These are phyloP conservation scores for Chiua sp. DNA, from an alignment of 1,284 basidiomycete species.

Conservation along the genomic window DNA sequence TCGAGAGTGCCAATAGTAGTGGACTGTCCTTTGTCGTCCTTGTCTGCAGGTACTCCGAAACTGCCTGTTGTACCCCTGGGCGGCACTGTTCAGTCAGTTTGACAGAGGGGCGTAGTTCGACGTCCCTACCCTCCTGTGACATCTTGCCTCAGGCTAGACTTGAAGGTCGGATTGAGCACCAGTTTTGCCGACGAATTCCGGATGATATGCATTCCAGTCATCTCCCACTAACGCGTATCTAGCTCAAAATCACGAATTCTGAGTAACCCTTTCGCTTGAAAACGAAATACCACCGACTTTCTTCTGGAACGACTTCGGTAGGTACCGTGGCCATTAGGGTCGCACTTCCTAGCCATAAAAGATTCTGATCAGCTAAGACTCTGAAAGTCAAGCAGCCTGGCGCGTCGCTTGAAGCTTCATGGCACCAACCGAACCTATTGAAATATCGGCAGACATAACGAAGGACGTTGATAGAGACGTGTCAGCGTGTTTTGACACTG, in stretches of 20 bases:
- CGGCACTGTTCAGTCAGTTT: conserved; percentile 8
- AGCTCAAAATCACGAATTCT: conserved; percentile 12
- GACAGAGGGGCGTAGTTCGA: neutral
- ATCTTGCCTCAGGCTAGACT: conserved; percentile 83
- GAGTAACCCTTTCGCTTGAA: conserved; percentile 19
- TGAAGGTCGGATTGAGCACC: conserved; percentile 79
- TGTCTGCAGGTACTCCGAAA: conserved; percentile 86
- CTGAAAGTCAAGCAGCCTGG: conserved; percentile 84
- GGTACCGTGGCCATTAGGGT: conserved; percentile 75
- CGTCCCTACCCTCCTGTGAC: conserved; percentile 85
- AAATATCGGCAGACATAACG: conserved; percentile 94
- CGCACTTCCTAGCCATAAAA: conserved; percentile 89
- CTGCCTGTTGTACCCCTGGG: conserved; percentile 86
- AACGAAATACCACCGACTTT: conserved; percentile 53
- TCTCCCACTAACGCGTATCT: conserved; percentile 72
- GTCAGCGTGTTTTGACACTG: conserved; percentile 87
- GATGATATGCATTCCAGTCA: conserved; percentile 79
- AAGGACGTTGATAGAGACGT: conserved; percentile 88
- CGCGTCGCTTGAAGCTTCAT: neutral
- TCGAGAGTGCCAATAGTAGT: conserved; percentile 75
- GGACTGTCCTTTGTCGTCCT: conserved; percentile 59
- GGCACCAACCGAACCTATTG: conserved; percentile 49
- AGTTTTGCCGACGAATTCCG: conserved; percentile 65
- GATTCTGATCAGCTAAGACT: conserved; percentile 89
- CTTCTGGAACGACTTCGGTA: conserved; percentile 83